Evolutionary conservation across 805 yeast species (phyloP), one percentile per base, ranked within the genome.

Genomic region (Wickerhamomyces bovis): DNA sequence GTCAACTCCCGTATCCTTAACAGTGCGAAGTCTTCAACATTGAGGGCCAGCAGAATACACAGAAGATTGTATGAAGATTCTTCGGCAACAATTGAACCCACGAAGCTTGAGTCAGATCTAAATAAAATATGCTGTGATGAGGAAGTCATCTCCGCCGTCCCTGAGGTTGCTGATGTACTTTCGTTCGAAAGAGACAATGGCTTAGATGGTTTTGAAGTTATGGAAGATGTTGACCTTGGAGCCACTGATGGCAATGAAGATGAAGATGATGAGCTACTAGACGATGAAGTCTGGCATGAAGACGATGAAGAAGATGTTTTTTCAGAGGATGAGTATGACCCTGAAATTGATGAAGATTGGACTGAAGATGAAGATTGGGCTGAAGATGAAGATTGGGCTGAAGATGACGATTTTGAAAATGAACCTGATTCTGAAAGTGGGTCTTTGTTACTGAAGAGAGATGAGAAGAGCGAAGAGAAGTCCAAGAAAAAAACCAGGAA

Each of bases 11-110:
- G 46, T 15, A 28, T 52, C 21, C 43, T 51, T 42, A 49, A 52
- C 2, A 42, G 42, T 6, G 36, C 50, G 49, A 50, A 47, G 30
- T 30, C 41, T n/a, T 53, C 58, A 1, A 35, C 47, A 5, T 48
- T 54, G 35, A 47, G 56, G 44, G 15, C 33, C 6, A 18, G 25
- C 18, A 40, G 26, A 25, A 10, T 33, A 25, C 28, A 22, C 6
- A 28, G 13, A 13, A 12, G 31, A 28, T 28, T 7, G 8, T 13
- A 13, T 28, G n/a, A 13, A 3, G n/a, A 28, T 28, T 3, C 15
- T 3, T 28, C 7, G 31, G 31, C 7, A 13, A n/a, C 12, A 28
- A 11, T 28, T 13, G 31, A 28, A 13, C 6, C 13, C n/a, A 13
- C 3, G 31, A 28, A 28, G n/a, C n/a, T 13, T 28, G 31, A 28